These are phyloP conservation scores for Pseudogymnoascus sp. DNA, from an alignment of 2,329 filamentous ascomycete species.

Conservation along the genomic window DNA sequence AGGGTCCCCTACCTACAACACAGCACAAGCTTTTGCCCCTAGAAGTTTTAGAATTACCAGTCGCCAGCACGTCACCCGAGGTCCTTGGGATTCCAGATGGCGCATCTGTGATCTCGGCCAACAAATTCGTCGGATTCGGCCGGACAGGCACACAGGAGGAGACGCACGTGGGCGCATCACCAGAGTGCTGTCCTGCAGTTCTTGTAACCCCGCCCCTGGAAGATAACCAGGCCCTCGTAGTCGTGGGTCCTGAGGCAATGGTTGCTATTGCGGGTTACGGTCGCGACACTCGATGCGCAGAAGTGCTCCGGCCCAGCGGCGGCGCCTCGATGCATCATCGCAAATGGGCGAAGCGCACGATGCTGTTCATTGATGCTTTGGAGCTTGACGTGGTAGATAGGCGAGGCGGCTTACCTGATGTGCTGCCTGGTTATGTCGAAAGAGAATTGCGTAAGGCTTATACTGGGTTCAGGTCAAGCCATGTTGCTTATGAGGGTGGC, in stretches of 20 bases:
- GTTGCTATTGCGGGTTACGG: not conserved
- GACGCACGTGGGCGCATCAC: not conserved
- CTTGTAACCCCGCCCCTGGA: not conserved
- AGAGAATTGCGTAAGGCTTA: not conserved
- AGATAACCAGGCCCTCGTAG: not conserved
- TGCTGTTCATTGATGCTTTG: not conserved
- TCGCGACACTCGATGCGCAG: not conserved
- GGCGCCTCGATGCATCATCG: not conserved
- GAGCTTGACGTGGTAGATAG: not conserved
- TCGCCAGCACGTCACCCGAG: not conserved
- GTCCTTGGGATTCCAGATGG: not conserved
- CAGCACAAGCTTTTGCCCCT: not conserved
- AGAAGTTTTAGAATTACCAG: not conserved
- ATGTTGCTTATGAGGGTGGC: not conserved
- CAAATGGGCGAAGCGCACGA: not conserved
- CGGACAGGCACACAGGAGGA: constrained; percentile 1
- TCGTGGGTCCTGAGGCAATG: not conserved
- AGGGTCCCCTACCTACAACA: not conserved
- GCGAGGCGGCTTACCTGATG: not conserved
- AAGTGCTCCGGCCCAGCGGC: not conserved
- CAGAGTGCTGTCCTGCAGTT: not conserved
- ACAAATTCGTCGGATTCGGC: not conserved
- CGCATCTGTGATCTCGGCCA: not conserved
- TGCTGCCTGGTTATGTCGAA: not conserved
- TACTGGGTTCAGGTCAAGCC: not conserved